A percentile compares a stretch with the other conserved stretches of the same genome.
Evolutionary conservation across 2,329 filamentous ascomycete genomes (phyloP).

Genomic region (Periconia macrospinosa): DNA sequence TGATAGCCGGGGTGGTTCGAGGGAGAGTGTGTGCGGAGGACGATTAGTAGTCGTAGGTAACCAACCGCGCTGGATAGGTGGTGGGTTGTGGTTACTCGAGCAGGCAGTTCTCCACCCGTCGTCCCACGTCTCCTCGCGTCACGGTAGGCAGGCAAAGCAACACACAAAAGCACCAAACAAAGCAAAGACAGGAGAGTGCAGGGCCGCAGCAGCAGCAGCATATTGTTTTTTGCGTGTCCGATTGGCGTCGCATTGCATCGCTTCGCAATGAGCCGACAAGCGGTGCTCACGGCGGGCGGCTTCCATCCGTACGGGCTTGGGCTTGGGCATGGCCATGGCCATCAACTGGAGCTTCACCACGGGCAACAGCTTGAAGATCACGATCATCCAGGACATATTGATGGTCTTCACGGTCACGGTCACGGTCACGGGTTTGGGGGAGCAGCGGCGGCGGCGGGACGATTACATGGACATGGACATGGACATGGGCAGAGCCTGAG

Average conservation of each 20-base stretch:
- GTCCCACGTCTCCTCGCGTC: too few relatives aligned
- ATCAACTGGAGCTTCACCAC: not conserved
- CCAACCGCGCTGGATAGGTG: too few relatives aligned
- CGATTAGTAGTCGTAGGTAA: too few relatives aligned
- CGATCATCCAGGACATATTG: too few relatives aligned
- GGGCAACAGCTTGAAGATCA: not conserved
- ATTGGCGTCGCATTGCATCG: conserved; percentile 29
- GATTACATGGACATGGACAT: too few relatives aligned
- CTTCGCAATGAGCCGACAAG: conserved; percentile 32
- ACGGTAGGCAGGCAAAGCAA: too few relatives aligned
- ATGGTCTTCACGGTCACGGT: not conserved
- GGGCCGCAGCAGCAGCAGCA: not conserved
- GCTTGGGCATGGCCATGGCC: conserved; percentile 2
- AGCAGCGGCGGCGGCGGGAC: too few relatives aligned
- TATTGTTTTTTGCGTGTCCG: not conserved
- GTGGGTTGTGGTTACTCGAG: too few relatives aligned
- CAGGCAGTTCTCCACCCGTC: too few relatives aligned
- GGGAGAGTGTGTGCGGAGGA: too few relatives aligned
- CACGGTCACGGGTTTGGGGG: not conserved
- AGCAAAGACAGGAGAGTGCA: not conserved
- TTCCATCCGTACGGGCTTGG: conserved; percentile 21
- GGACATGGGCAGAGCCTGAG: conserved; percentile 8
- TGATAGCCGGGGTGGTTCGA: too few relatives aligned
- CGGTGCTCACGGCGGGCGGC: conserved; percentile 26
- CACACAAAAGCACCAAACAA: too few relatives aligned